These are phyloP conservation scores for Trifolium subterraneum DNA, from an alignment of 306 rosid genomes.

Conservation along the genomic window DNA sequence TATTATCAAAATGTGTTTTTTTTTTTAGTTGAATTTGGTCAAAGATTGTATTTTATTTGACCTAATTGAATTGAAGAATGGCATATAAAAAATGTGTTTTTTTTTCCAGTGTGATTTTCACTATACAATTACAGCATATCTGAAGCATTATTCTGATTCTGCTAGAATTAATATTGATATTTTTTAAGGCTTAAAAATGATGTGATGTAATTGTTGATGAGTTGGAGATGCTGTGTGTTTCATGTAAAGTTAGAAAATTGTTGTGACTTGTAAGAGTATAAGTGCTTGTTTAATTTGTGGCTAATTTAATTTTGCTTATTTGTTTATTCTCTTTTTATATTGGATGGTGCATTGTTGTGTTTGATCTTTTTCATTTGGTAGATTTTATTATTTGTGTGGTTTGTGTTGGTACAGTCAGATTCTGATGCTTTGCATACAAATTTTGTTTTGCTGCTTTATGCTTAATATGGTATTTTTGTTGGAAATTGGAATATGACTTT, in stretches of 20 bases:
- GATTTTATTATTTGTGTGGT: constrained; percentile 55
- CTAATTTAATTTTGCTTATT: constrained; percentile 34
- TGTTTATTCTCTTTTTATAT: constrained; percentile 19
- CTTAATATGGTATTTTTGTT: constrained; percentile 39
- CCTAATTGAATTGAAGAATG: constrained; percentile 35
- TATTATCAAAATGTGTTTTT: constrained; percentile 11
- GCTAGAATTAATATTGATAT: constrained; percentile 40
- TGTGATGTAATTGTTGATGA: constrained; percentile 63
- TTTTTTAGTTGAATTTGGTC: constrained; percentile 36
- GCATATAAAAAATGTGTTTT: constrained; percentile 34
- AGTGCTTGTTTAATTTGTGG: constrained; percentile 47
- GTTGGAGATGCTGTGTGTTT: constrained; percentile 65
- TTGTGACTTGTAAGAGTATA: constrained; percentile 34
- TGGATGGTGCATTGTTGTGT: constrained; percentile 37
- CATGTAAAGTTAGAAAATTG: constrained; percentile 50
- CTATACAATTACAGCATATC: constrained; percentile 45
- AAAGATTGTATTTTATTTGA: constrained; percentile 38
- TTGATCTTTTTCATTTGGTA: constrained; percentile 30
- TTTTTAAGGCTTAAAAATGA: constrained; percentile 40
- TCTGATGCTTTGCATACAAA: constrained; percentile 81
- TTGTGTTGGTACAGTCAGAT: constrained; percentile 75
- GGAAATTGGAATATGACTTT: constrained; percentile 62
- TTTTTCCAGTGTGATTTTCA: constrained; percentile 40
- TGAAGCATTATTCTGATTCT: constrained; percentile 31
- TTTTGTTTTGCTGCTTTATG: constrained; percentile 66